phyloP scores from a whole-genome alignment of 441 rosid species.

The Hura crepitans region DNA sequence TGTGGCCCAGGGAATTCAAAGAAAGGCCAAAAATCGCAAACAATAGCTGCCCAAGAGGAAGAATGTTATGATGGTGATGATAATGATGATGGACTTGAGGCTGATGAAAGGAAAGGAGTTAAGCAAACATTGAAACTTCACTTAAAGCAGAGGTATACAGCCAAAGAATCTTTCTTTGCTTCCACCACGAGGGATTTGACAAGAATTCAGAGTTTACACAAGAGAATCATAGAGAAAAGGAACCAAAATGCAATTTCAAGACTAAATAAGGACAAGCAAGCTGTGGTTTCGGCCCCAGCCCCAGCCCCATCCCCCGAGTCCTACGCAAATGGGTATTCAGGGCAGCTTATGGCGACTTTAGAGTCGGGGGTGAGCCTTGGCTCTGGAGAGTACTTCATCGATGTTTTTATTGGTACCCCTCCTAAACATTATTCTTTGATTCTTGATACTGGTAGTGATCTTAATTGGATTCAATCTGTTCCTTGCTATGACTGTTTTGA shows the following conservation, averaged over 20 bases:
- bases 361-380: constrained; percentile 71
- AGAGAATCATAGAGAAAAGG: constrained; percentile 57
- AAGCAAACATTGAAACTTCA: constrained; percentile 55
- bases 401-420: constrained; percentile 82
- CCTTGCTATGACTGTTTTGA: constrained; percentile 76
- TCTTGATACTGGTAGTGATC: constrained; percentile 89
- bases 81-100: constrained; percentile 21
- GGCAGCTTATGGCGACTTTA: constrained; percentile 66
- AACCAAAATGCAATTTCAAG: constrained; percentile 52
- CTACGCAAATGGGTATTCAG: constrained; percentile 29
- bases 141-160: constrained; percentile 44
- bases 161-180: constrained; percentile 41
- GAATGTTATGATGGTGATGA: constrained; percentile 3
- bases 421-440: constrained; percentile 84
- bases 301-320: constrained; percentile 37
- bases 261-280: constrained; percentile 24
- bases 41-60: constrained; percentile 7
- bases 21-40: constrained; percentile 27
- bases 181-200: constrained; percentile 54
- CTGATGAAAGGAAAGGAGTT: constrained; percentile 3
- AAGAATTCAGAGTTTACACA: constrained; percentile 62
- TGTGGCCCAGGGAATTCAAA: constrained; percentile 47
- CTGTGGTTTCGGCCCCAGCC: constrained; percentile 6
- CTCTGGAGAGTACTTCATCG: constrained; percentile 86
- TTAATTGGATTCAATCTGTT: constrained; percentile 80